Base-by-base conservation (phyloP, 768 basidiomycete species). In the Kwoniella sp. region DNA sequence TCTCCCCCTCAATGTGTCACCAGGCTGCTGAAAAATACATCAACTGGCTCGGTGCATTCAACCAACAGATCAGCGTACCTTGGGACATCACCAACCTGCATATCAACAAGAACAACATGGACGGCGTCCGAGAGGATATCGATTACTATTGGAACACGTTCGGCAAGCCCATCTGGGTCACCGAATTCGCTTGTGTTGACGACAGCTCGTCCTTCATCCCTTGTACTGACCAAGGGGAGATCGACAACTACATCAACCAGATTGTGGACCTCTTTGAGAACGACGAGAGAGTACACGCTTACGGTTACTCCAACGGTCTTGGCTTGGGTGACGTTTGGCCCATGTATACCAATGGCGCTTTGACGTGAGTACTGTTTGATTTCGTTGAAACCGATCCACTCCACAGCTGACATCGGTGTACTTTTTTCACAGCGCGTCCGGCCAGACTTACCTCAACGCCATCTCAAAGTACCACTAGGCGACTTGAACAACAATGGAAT, bases 1-100 rank as follows among this genome's bases (percentile, higher is more conserved):
- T 76, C 54, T 69, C 66, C 4, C 80, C 80, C 1, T 74, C 75
- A 5, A 80, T 81, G 80, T 81, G 80, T 66, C 71, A 81, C 46
- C 80, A 81, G 68, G 69, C 70, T 30, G 78, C 71, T 47, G 79
- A 81, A 50, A 62, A 61, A 44, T 80, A 74, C 70, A 70, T 33
- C 36, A 26, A 40, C 21, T 81, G 58, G 60, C 60, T n/a, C 69
- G 19, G n/a, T 17, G 19, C 76, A 2, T 81, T 81, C 77, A 62
- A 68, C 52, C 60, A 67, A 2, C 61, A 47, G 40, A 70, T 73
- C 58, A 22, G 30, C n/a, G 54, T 49, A 30, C 58, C 61, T 15
- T 78, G 70, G 62, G 77, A 78, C 58, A 65, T 78, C 50, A 75
- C 70, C 63, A 72, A 68, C 57, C 27, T 79, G 24, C 78, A 79